Percentiles rank a stretch among this genome's conserved stretches.
phyloP scores from a whole-genome alignment of 1,284 basidiomycete genomes.

The Meripilus lineatus region DNA sequence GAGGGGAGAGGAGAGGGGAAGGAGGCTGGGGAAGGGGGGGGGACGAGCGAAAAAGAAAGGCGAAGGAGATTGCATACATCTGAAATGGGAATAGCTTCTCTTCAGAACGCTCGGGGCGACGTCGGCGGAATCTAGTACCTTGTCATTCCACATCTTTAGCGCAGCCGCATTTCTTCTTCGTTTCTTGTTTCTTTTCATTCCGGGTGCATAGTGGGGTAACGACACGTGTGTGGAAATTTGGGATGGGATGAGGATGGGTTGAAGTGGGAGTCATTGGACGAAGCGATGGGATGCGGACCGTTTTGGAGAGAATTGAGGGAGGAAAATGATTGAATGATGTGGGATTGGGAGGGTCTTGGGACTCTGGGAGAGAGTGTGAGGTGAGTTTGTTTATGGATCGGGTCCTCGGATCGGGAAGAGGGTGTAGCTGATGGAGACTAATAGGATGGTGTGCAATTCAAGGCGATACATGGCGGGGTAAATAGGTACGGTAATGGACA shows the following conservation, averaged over 20 bases:
- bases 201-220: slow-evolving; percentile 14
- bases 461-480: not conserved
- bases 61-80: slow-evolving; percentile 8
- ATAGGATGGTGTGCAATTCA: not conserved
- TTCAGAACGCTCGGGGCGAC: slow-evolving; percentile 23
- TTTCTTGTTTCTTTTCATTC: slow-evolving; percentile 14
- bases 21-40: not conserved
- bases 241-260: not conserved
- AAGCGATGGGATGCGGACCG: slow-evolving; percentile 3
- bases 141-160: slow-evolving; percentile 15
- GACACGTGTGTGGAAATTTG: slow-evolving; percentile 20
- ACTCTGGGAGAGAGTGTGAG: not conserved
- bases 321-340: not conserved
- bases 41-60: slow-evolving; percentile 1
- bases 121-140: slow-evolving; percentile 29
- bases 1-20: not conserved
- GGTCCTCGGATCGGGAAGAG: not conserved
- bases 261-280: slow-evolving; percentile 3
- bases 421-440: not conserved
- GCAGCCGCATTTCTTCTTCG: slow-evolving; percentile 18
- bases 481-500: not conserved
- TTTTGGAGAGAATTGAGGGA: not conserved
- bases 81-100: slow-evolving; percentile 13
- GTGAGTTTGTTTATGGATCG: not conserved
- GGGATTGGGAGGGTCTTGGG: not conserved